Evolutionary conservation across 2,329 filamentous ascomycete genomes (phyloP).

Genomic region (Drechslerella coelobrocha): DNA sequence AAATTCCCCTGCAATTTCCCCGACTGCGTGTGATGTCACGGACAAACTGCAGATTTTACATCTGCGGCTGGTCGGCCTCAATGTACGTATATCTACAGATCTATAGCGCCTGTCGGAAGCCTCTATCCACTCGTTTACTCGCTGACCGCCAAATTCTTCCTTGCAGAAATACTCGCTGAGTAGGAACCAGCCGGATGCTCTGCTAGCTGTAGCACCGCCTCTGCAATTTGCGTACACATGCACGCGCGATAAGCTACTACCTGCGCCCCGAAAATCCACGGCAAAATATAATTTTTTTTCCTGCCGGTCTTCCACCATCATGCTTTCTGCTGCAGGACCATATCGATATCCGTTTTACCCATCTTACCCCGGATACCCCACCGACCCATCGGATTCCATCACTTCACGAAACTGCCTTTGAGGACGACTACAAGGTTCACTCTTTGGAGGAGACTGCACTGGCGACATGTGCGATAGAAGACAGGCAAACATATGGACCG

Average conservation of each 20-base stretch:
- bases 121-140: slow-evolving; percentile 8
- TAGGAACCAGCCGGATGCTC: not conserved
- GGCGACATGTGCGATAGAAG: slow-evolving; percentile 40
- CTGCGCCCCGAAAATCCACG: slow-evolving; percentile 25
- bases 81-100: not conserved
- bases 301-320: slow-evolving; percentile 23
- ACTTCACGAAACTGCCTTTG: slow-evolving; percentile 9
- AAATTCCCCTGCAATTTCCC: slow-evolving; percentile 1
- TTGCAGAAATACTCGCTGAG: slow-evolving; percentile 2
- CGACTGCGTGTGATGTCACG: not conserved
- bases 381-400: slow-evolving; percentile 21
- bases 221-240: slow-evolving; percentile 14
- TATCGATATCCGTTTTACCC: slow-evolving; percentile 26
- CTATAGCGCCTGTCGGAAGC: slow-evolving; percentile 2
- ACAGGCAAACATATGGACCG: slow-evolving; percentile 60
- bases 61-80: slow-evolving; percentile 21
- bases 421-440: slow-evolving; percentile 2
- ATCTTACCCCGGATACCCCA: slow-evolving; percentile 14
- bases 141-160: slow-evolving; percentile 4
- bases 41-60: slow-evolving; percentile 8
- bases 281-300: slow-evolving; percentile 30
- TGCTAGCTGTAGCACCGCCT: slow-evolving; percentile 18
- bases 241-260: slow-evolving; percentile 25
- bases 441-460: not conserved
- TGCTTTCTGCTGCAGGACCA: slow-evolving; percentile 32